Percentiles rank a stretch among this genome's conserved stretches.
These are phyloP conservation scores for Cyberlindnera lachancei DNA, from an alignment of 805 yeast species.

Conservation along the genomic window DNA sequence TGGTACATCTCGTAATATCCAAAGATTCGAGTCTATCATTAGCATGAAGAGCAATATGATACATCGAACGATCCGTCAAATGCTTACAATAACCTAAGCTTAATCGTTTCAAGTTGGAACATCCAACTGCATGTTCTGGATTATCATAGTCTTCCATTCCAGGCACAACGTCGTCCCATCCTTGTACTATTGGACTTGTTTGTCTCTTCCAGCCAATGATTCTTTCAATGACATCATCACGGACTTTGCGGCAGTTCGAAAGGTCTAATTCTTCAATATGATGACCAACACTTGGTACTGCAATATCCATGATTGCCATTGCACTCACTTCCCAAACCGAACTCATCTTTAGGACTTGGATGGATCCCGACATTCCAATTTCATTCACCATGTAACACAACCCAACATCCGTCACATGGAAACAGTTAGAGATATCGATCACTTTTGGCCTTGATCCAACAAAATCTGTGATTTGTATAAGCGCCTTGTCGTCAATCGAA, in stretches of 20 bases:
- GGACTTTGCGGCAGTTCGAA: conserved; percentile 65
- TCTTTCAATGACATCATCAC: conserved; percentile 64
- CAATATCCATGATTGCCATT: conserved; percentile 74
- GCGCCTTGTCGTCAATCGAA: conserved; percentile 46
- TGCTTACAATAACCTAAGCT: conserved; percentile 71
- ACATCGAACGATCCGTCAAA: conserved; percentile 61
- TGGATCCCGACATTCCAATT: conserved; percentile 57
- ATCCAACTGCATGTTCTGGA: conserved; percentile 35
- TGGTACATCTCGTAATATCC: conserved; percentile 67
- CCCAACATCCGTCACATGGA: conserved; percentile 70
- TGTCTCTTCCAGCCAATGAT: conserved; percentile 47
- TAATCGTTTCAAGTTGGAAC: conserved; percentile 46
- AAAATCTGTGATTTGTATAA: conserved; percentile 55
- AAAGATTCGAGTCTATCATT: conserved; percentile 44
- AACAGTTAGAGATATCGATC: conserved; percentile 65
- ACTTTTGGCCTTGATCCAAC: conserved; percentile 59
- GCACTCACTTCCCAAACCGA: conserved; percentile 75
- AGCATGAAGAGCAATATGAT: conserved; percentile 54
- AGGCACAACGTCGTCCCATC: conserved; percentile 21
- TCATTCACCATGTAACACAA: conserved; percentile 65
- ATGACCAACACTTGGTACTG: conserved; percentile 57
- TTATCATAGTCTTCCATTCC: conserved; percentile 25
- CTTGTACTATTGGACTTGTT: conserved; percentile 1
- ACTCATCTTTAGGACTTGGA: conserved; percentile 49
- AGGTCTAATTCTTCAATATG: conserved; percentile 54